Evolutionary conservation across 805 yeast genomes (phyloP), one percentile per base, ranked within the genome.

Genomic region (Maudiozyma pseudohumilis): DNA sequence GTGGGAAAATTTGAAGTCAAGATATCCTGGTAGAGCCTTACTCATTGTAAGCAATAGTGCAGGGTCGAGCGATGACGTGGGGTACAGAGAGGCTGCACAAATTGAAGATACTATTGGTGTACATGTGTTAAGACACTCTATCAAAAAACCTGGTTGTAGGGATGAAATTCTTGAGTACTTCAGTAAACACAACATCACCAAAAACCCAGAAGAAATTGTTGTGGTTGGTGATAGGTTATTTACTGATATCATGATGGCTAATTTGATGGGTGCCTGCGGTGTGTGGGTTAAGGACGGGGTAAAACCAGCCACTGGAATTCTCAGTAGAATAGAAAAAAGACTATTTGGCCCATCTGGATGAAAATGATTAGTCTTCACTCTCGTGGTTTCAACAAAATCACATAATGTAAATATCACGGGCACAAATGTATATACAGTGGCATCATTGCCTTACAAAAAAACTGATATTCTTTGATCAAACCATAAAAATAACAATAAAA

Each of bases 181-280:
- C 48, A 52, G 59, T 7, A 40, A 61, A 4, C 65, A 72, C n/a
- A 73, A 66, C 32, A 49, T 74, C 44, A 60, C 68, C 2, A 41
- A 56, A 32, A 46, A 43, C 4, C 75, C 88, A 0, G 54, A 67
- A 12, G 81, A 87, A 45, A 77, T 92, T 12, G 89, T 85, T 0
- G 78, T 92, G 5, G 74, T 92, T 9, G 98, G 98, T 0, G 98
- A 92, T 50, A 63, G 98, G 27, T 66, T 92, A 19, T 77, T 87
- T 60, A 92, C 98, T 0, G 98, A 92, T 57, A 72, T 92, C 38
- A 61, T 88, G 36, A 83, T 92, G 95, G 96, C 96, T 15, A 89
- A 92, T 50, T 67, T 78, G 68, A 86, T 89, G 94, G 95, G 94
- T 0, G 67, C 92, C 0, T 74, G 75, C 59, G 83, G 89, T 0